Evolutionary conservation across 129 eudicot genomes (phyloP).

Genomic region (Flaveria bidentis): DNA sequence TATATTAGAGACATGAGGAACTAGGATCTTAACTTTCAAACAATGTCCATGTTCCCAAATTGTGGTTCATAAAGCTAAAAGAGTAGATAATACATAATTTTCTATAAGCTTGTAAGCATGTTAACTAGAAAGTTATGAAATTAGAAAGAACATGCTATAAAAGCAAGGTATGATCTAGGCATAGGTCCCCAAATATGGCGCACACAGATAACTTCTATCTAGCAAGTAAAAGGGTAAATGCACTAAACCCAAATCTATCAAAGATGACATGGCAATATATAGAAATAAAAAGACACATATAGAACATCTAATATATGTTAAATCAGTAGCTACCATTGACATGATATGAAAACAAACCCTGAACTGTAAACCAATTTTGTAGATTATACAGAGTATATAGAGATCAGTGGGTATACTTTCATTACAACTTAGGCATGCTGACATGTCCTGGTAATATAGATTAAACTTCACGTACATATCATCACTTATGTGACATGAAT

Average conservation of each 20-base stretch:
- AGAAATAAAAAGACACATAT: neutral
- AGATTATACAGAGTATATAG: neutral
- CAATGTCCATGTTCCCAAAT: neutral
- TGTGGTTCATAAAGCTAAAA: neutral
- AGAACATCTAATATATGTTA: conserved; percentile 4
- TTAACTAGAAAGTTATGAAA: neutral
- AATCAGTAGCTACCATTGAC: neutral
- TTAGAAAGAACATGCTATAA: neutral
- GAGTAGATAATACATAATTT: neutral
- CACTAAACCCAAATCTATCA: neutral
- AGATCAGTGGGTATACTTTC: neutral
- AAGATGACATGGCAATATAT: neutral
- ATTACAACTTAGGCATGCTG: neutral
- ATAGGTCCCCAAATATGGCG: neutral
- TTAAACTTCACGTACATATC: neutral
- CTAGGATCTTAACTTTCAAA: neutral
- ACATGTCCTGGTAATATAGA: neutral
- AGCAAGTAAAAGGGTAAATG: neutral
- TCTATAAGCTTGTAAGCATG: neutral
- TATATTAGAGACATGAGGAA: neutral
- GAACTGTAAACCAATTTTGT: neutral
- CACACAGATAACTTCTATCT: neutral
- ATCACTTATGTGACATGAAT: neutral
- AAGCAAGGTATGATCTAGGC: neutral
- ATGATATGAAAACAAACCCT: neutral